Evolutionary conservation across 2,329 filamentous ascomycete species (phyloP), one percentile per base, ranked within the genome.

Genomic region (Coccinonectria pachysandricola): DNA sequence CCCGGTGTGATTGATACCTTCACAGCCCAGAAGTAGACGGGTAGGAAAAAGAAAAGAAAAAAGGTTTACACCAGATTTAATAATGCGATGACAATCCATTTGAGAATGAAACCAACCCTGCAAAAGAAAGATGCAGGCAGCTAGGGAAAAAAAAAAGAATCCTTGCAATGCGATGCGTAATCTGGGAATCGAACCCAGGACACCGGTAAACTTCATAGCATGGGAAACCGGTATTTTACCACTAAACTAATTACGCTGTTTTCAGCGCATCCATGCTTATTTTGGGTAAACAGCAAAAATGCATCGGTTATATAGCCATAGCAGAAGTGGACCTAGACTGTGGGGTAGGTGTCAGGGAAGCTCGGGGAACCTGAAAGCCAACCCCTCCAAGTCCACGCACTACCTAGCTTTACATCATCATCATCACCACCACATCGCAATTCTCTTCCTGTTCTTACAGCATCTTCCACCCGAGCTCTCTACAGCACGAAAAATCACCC

Each of bases 201-300:
- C 50, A 34, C 49, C 42, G 44, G n/a, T n/a, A n/a, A n/a, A n/a
- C n/a, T n/a, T n/a, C n/a, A n/a, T n/a, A n/a, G 48, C 49, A 46
- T 55, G 51, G 52, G 52, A 55, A 53, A 51, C 51, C 48, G 39
- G 49, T 33, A 55, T 55, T 50, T 52, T 55, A 55, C 52, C 52
- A 31, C 38, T 55, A 54, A 50, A 55, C 52, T 48, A 55, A 38
- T 37, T 34, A 37, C 43, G 51, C 45, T 34, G 30, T 43, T 28
- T 27, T 34, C 32, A 14, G 27, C 25, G 30, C 20, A 11, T 28
- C 31, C 27, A 29, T 34, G 28, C 31, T 32, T 13, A 15, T 30
- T 28, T 21, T 37, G 31, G 33, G 32, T 31, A 30, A 35, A 17
- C 15, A 12, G 5, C 6, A n/a, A 8, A 9, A 16, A 23, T 12